These are phyloP conservation scores for Saturnispora ahearnii DNA, from an alignment of 805 yeast species.

Conservation along the genomic window DNA sequence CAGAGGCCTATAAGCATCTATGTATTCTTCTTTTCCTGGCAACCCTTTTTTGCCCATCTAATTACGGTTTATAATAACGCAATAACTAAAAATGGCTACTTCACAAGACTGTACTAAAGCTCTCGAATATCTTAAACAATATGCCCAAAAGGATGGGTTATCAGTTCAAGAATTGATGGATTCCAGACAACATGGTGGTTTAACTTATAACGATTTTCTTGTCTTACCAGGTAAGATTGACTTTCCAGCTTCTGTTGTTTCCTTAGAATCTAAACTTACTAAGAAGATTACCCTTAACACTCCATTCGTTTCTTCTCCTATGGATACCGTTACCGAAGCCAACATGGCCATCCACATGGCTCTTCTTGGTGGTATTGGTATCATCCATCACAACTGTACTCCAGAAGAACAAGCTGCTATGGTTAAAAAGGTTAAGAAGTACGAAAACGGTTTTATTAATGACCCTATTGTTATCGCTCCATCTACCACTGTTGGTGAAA, in stretches of 20 bases:
- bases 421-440: conserved; percentile 95
- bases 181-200: conserved; percentile 84
- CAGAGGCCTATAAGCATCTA: not conserved
- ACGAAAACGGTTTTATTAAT: conserved; percentile 94
- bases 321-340: conserved; percentile 98
- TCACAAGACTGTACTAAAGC: conserved; percentile 48
- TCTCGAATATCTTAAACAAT: conserved; percentile 53
- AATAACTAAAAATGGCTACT: conserved; percentile 3
- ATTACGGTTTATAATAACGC: conserved; percentile 4
- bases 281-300: conserved; percentile 85
- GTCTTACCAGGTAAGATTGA: conserved; percentile 90
- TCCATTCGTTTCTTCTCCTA: conserved; percentile 96
- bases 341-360: conserved; percentile 99
- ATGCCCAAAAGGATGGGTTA: conserved; percentile 74
- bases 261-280: conserved; percentile 79
- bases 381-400: conserved; percentile 94
- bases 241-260: conserved; percentile 73
- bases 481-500: conserved; percentile 66
- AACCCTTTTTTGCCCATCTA: conserved; percentile 17
- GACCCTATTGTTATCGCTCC: conserved; percentile 88
- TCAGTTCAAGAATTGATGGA: conserved; percentile 80
- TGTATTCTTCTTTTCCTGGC: conserved; percentile 18
- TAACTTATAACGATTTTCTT: conserved; percentile 94
- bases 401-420: conserved; percentile 97
- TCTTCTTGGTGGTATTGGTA: conserved; percentile 96